Percentiles rank a stretch among this genome's conserved stretches.
Conservation (phyloP, 2,329 filamentous ascomycete species). For the Nigrograna mackinnonii region DNA sequence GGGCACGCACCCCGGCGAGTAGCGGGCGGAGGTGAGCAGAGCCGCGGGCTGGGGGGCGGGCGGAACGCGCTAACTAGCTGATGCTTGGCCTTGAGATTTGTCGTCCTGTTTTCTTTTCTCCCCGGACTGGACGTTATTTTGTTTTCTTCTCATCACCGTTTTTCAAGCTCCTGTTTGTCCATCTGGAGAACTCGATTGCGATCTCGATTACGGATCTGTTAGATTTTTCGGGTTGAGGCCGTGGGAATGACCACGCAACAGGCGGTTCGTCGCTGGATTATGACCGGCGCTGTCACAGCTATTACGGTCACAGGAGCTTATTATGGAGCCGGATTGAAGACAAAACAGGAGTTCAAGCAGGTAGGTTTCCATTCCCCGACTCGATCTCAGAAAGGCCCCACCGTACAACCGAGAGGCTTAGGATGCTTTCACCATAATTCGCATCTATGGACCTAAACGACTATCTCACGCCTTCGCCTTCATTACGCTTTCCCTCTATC, state of each 20-base stretch:
- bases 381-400: background rate
- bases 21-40: background rate
- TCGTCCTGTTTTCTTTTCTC: no score
- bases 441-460: slow-evolving; percentile 1
- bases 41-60: background rate
- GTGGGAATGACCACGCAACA: slow-evolving; percentile 25
- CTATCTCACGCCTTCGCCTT: no score
- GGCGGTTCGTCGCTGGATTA: slow-evolving; percentile 51
- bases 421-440: background rate
- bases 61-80: no score
- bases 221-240: slow-evolving; percentile 1
- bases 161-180: background rate
- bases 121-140: background rate
- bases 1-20: background rate
- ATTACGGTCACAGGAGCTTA: slow-evolving; percentile 61
- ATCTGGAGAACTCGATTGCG: background rate
- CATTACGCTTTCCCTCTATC: background rate
- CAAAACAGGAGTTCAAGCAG: slow-evolving; percentile 54
- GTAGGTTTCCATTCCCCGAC: slow-evolving; percentile 35
- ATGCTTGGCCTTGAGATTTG: no score
- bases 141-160: background rate
- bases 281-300: slow-evolving; percentile 59
- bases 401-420: background rate
- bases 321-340: slow-evolving; percentile 64
- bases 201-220: background rate